These are phyloP conservation scores for Zygotorulaspora chibaensis DNA, from an alignment of 805 yeast species.

Conservation along the genomic window DNA sequence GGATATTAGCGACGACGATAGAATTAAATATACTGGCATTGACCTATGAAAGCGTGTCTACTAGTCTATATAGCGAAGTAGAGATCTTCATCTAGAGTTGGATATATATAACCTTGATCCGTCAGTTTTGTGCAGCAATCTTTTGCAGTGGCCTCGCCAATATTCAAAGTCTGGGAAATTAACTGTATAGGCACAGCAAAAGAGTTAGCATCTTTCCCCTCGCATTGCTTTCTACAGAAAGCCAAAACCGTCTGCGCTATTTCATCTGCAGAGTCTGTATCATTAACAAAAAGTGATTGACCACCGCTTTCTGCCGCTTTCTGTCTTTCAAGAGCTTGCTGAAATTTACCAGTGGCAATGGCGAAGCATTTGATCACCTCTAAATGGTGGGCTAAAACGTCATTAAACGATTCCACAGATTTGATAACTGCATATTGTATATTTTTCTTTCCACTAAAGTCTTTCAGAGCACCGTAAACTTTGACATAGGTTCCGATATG, in stretches of 20 bases:
- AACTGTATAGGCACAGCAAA: constrained; percentile 73
- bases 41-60: neutral
- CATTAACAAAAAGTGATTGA: constrained; percentile 43
- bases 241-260: constrained; percentile 44
- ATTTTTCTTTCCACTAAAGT: constrained; percentile 59
- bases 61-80: constrained; percentile 35
- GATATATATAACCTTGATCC: constrained; percentile 65
- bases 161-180: constrained; percentile 52
- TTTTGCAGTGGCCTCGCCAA: constrained; percentile 47
- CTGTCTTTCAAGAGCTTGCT: constrained; percentile 15
- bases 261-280: constrained; percentile 33
- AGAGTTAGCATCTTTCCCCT: constrained; percentile 45
- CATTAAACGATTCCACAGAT: constrained; percentile 58
- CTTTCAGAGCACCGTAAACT: constrained; percentile 53
- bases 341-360: constrained; percentile 47
- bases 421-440: constrained; percentile 60
- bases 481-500: constrained; percentile 55
- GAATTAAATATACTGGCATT: neutral
- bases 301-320: constrained; percentile 24
- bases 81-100: constrained; percentile 63
- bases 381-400: constrained; percentile 62
- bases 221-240: constrained; percentile 45
- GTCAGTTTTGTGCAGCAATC: constrained; percentile 50
- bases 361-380: constrained; percentile 58
- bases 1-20: neutral